phyloP scores from a whole-genome alignment of 2,329 filamentous ascomycete species.

The Cladophialophora psammophila region DNA sequence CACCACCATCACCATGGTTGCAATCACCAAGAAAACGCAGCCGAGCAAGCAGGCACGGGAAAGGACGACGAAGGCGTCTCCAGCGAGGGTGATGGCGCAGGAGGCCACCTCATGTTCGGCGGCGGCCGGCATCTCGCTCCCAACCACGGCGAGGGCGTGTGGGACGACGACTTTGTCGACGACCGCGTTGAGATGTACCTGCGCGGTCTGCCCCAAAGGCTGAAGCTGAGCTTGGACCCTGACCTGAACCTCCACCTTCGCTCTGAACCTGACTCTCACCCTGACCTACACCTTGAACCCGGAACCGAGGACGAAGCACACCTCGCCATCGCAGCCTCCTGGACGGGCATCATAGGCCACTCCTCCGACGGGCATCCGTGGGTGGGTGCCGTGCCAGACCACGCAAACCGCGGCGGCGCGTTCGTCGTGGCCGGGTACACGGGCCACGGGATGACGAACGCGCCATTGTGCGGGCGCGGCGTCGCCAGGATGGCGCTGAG shows the following conservation, averaged over 20 bases:
- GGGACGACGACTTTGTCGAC: constrained; percentile 59
- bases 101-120: constrained; percentile 65
- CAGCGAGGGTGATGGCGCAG: constrained; percentile 42
- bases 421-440: constrained; percentile 69
- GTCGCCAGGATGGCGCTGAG: constrained; percentile 30
- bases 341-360: constrained; percentile 62
- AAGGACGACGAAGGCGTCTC: not conserved
- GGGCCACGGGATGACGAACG: constrained; percentile 69
- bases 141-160: constrained; percentile 56
- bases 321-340: constrained; percentile 41
- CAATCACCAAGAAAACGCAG: not conserved
- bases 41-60: too few relatives aligned
- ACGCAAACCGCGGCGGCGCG: constrained; percentile 52
- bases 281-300: too few relatives aligned
- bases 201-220: constrained; percentile 47
- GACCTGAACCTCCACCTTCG: not conserved
- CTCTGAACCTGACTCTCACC: too few relatives aligned
- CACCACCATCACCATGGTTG: not conserved
- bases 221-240: constrained; percentile 44
- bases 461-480: constrained; percentile 36
- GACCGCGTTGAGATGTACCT: constrained; percentile 51
- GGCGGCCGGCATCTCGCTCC: constrained; percentile 58
- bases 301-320: constrained; percentile 28
- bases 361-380: constrained; percentile 60
- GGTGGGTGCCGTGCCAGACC: constrained; percentile 58